Conservation (phyloP, 305 asterid species). For the Withania somnifera region DNA sequence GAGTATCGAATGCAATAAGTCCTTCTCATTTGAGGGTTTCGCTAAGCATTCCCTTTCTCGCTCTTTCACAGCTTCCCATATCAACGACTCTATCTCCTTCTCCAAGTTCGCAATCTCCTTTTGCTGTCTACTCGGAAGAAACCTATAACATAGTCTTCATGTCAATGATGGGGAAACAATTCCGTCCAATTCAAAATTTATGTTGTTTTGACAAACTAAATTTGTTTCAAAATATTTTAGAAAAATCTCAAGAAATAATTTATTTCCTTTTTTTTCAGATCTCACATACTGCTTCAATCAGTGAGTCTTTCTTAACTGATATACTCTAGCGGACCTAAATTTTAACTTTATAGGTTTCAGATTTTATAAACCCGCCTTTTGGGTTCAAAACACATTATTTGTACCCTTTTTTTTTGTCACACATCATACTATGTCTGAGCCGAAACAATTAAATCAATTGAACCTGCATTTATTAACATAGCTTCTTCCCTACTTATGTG, state of each 20-base stretch:
- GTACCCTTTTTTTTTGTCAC: no score
- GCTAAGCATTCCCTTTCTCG: conserved; percentile 27
- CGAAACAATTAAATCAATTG: not conserved
- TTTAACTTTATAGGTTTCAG: no score
- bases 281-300: no score
- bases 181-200: not conserved
- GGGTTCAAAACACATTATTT: no score
- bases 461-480: not conserved
- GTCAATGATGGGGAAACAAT: not conserved
- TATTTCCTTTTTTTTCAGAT: no score
- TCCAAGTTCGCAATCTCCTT: conserved; percentile 44
- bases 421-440: not conserved
- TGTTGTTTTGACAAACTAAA: not conserved
- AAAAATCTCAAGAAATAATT: not conserved
- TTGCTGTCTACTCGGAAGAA: conserved; percentile 29
- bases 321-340: no score
- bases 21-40: conserved; percentile 29
- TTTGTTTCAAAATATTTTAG: not conserved
- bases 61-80: conserved; percentile 58
- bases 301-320: no score
- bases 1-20: conserved; percentile 55
- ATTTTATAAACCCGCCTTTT: no score
- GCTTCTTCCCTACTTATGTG: not conserved
- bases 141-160: conserved; percentile 13
- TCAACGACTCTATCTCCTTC: conserved; percentile 54